Evolutionary conservation across 371 early-diverging fungal genomes (phyloP).

Genomic region (Blastocladiella emersonii): DNA sequence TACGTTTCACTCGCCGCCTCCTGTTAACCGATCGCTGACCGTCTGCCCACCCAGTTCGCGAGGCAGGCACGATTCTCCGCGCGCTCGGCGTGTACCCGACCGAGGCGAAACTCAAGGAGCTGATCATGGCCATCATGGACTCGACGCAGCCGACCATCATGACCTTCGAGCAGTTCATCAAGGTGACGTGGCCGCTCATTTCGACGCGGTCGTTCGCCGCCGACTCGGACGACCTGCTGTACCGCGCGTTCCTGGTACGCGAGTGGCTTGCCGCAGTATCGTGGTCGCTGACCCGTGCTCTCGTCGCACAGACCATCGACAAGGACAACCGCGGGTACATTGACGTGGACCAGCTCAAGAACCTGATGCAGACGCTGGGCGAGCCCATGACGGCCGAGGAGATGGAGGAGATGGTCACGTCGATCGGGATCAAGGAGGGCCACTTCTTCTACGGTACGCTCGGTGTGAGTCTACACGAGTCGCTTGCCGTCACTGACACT

Average conservation of each 20-base stretch:
- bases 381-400: neutral
- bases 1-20: neutral
- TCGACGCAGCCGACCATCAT: neutral
- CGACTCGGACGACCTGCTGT: neutral
- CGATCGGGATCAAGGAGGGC: neutral
- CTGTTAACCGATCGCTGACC: neutral
- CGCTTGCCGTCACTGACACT: too few species aligned
- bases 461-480: too few species aligned
- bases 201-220: neutral
- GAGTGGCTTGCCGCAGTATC: neutral
- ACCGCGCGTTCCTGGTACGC: neutral
- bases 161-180: neutral
- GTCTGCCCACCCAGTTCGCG: neutral
- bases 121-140: neutral
- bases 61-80: neutral
- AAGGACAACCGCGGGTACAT: neutral
- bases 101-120: neutral
- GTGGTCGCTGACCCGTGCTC: too few species aligned
- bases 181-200: neutral
- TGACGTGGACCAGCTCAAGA: neutral
- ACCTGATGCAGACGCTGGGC: neutral
- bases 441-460: neutral
- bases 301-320: neutral
- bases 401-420: neutral
- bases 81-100: constrained; percentile 1